Conservation (phyloP, 1,284 basidiomycete species). For the Ceratobasidium sp. region DNA sequence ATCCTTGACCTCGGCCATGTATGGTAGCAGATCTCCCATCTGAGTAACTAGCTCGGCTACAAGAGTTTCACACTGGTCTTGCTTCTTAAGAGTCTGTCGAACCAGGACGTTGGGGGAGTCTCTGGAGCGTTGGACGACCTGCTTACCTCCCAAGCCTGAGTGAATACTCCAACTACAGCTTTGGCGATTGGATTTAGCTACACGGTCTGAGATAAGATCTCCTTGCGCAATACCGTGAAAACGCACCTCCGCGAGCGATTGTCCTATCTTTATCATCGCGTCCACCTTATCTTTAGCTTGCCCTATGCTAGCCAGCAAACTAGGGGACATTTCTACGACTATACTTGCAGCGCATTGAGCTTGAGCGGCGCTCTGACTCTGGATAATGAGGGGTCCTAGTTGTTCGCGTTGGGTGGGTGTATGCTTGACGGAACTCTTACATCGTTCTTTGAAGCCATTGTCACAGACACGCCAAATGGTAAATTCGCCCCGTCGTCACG, state of each 20-base stretch:
- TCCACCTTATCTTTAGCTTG: background rate
- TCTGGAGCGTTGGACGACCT: background rate
- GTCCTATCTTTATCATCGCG: background rate
- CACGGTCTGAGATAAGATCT: background rate
- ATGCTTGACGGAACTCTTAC: background rate
- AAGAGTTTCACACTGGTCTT: conserved; percentile 17
- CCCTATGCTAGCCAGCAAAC: conserved; percentile 3
- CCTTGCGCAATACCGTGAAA: background rate
- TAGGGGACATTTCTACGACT: background rate
- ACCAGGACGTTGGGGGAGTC: background rate
- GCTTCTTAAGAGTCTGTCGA: background rate
- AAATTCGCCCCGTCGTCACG: background rate
- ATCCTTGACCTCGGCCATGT: background rate
- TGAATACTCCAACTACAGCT: background rate
- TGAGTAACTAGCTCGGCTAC: background rate
- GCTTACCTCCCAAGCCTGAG: conserved; percentile 12
- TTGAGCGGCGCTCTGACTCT: too few relatives aligned
- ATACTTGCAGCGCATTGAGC: background rate
- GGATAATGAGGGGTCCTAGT: too few relatives aligned
- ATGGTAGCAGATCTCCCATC: conserved; percentile 5
- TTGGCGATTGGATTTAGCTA: conserved; percentile 10
- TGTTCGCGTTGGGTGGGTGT: background rate
- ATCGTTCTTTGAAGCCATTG: background rate
- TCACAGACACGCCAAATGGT: background rate
- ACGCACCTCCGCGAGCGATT: background rate